Percentiles rank a stretch among this genome's conserved stretches.
These are phyloP conservation scores for Clitopilus hobsonii DNA, from an alignment of 768 basidiomycete genomes.

Conservation along the genomic window DNA sequence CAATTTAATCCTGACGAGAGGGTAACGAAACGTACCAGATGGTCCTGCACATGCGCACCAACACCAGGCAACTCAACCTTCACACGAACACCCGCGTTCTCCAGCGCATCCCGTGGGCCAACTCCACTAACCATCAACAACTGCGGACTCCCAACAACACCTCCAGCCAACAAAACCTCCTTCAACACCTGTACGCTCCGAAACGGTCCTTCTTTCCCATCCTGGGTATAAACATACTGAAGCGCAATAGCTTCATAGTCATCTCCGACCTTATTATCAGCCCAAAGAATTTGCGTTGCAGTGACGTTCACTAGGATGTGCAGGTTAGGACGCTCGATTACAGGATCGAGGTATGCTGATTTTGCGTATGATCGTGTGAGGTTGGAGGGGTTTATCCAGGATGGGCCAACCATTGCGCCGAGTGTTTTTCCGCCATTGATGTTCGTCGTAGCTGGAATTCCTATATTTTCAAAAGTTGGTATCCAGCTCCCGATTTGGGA, in stretches of 20 bases:
- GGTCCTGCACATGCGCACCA: slow-evolving; percentile 56
- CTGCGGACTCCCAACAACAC: slow-evolving; percentile 45
- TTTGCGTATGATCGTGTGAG: slow-evolving; percentile 61
- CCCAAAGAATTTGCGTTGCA: slow-evolving; percentile 50
- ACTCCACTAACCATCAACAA: slow-evolving; percentile 55
- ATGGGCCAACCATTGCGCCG: slow-evolving; percentile 52
- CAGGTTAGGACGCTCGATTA: slow-evolving; percentile 58
- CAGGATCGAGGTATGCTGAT: slow-evolving; percentile 53
- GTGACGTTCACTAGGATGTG: slow-evolving; percentile 57
- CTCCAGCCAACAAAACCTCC: slow-evolving; percentile 46
- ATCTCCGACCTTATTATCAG: slow-evolving; percentile 10
- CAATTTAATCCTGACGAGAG: not conserved
- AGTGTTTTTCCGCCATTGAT: slow-evolving; percentile 44
- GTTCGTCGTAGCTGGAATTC: slow-evolving; percentile 34
- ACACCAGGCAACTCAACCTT: slow-evolving; percentile 51
- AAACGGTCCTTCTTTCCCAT: not conserved
- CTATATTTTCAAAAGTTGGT: slow-evolving; percentile 37
- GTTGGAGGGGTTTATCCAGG: slow-evolving; percentile 56
- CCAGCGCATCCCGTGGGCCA: slow-evolving; percentile 49
- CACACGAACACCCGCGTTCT: slow-evolving; percentile 39
- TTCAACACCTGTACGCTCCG: slow-evolving; percentile 22
- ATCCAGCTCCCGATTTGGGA: slow-evolving; percentile 50
- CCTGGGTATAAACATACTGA: slow-evolving; percentile 32
- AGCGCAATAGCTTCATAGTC: slow-evolving; percentile 44
- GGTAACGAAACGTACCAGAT: slow-evolving; percentile 21